Evolutionary conservation across 2,329 filamentous ascomycete genomes (phyloP).

Genomic region (Penicillium digitatum): DNA sequence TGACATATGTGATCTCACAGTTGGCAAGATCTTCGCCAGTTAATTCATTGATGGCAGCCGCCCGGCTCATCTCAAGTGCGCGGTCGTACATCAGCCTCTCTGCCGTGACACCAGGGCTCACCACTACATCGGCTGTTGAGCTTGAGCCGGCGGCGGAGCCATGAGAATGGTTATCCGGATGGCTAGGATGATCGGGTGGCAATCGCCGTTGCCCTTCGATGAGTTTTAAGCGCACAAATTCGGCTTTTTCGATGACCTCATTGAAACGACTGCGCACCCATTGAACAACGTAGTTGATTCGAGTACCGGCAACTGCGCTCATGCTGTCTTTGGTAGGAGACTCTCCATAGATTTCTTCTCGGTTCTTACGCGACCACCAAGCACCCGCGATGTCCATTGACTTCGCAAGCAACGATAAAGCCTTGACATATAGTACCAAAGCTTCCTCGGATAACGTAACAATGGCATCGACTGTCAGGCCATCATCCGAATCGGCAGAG

Average conservation of each 20-base stretch:
- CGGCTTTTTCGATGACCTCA: constrained; percentile 92
- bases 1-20: constrained; percentile 89
- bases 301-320: constrained; percentile 55
- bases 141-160: constrained; percentile 56
- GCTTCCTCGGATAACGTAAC: constrained; percentile 90
- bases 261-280: constrained; percentile 95
- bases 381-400: constrained; percentile 91
- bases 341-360: constrained; percentile 55
- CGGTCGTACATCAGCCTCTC: constrained; percentile 98
- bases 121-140: constrained; percentile 70
- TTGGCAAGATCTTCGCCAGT: constrained; percentile 81
- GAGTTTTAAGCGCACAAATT: constrained; percentile 84
- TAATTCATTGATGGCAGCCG: constrained; percentile 92
- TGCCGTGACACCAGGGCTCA: constrained; percentile 85
- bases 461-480: constrained; percentile 78
- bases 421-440: constrained; percentile 92
- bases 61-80: constrained; percentile 91
- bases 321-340: constrained; percentile 43
- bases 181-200: constrained; percentile 77
- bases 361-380: constrained; percentile 82
- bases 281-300: constrained; percentile 90
- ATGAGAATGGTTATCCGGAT: constrained; percentile 71
- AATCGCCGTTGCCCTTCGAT: constrained; percentile 79
- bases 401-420: constrained; percentile 80
- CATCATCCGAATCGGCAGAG: constrained; percentile 55